Percentiles rank a stretch among this genome's conserved stretches.
Conservation (phyloP, 202 grass and related monocot genomes). For the Schoenoplectus tabernaemontani region DNA sequence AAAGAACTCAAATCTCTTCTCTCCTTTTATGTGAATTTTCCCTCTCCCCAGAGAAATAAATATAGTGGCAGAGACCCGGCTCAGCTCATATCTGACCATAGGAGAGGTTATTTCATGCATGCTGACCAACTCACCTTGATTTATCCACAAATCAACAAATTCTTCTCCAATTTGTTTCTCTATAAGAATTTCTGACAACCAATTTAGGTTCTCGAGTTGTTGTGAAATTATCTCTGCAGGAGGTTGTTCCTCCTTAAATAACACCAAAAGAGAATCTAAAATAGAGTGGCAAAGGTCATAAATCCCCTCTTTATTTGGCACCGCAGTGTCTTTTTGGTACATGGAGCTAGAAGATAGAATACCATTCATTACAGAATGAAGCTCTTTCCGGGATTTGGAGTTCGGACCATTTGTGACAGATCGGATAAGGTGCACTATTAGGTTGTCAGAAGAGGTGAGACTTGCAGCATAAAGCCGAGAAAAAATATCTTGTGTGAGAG, state of each 20-base stretch:
- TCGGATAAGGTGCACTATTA: slow-evolving; percentile 51
- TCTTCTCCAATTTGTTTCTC: slow-evolving; percentile 76
- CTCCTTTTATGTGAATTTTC: slow-evolving; percentile 49
- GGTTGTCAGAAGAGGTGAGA: slow-evolving; percentile 37
- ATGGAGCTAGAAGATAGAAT: slow-evolving; percentile 60
- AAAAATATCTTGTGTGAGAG: slow-evolving; percentile 37
- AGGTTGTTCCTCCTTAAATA: slow-evolving; percentile 64
- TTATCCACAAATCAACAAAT: slow-evolving; percentile 62
- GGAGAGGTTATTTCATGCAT: slow-evolving; percentile 55
- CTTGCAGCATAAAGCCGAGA: slow-evolving; percentile 40
- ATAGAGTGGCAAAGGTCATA: slow-evolving; percentile 57
- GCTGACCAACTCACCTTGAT: slow-evolving; percentile 38
- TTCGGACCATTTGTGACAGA: slow-evolving; percentile 73
- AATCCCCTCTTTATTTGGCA: slow-evolving; percentile 47
- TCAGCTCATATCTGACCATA: slow-evolving; percentile 62
- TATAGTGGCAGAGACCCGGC: slow-evolving; percentile 59
- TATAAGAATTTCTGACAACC: slow-evolving; percentile 70
- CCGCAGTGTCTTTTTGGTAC: slow-evolving; percentile 48
- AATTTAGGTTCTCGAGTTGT: slow-evolving; percentile 73
- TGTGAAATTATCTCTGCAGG: slow-evolving; percentile 48
- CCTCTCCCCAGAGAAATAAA: slow-evolving; percentile 66
- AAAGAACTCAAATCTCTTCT: slow-evolving; percentile 44
- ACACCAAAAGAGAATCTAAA: slow-evolving; percentile 60
- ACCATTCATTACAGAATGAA: slow-evolving; percentile 47
- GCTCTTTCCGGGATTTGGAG: slow-evolving; percentile 60